Conservation (phyloP, 2,329 filamentous ascomycete genomes). For the Catunica adiposa region DNA sequence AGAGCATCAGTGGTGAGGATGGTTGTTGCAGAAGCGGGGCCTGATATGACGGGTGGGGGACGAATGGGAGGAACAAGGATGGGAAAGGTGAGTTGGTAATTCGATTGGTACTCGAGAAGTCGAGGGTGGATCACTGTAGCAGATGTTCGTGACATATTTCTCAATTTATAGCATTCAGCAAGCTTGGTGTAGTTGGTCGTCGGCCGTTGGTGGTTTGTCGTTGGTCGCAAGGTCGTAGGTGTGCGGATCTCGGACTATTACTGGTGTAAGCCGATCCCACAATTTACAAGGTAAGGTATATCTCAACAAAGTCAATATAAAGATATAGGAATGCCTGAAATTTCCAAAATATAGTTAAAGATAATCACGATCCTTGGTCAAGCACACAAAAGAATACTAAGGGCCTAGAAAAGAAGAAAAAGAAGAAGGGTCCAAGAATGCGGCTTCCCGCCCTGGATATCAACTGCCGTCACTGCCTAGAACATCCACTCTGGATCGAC, state of each 20-base stretch:
- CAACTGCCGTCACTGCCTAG: not conserved
- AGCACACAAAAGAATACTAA: not conserved
- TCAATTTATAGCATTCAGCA: slow-evolving; percentile 17
- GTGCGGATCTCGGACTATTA: not conserved
- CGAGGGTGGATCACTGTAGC: not conserved
- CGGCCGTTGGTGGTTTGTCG: not conserved
- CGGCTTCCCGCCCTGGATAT: not conserved
- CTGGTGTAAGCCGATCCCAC: not conserved
- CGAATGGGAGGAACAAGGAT: not conserved
- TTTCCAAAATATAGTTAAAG: not conserved
- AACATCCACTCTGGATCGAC: no score
- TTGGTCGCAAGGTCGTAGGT: not conserved
- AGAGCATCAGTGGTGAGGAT: slow-evolving; percentile 38
- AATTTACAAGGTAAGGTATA: not conserved
- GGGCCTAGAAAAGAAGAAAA: not conserved
- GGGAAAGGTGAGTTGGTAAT: not conserved
- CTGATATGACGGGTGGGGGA: slow-evolving; percentile 17
- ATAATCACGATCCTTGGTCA: not conserved
- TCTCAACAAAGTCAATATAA: no score
- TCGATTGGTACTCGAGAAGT: not conserved
- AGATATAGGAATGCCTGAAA: not conserved
- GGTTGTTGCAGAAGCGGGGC: slow-evolving; percentile 30
- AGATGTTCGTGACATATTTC: not conserved
- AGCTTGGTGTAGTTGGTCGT: not conserved
- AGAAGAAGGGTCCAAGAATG: not conserved